Evolutionary conservation across 1,284 basidiomycete species (phyloP), one percentile per base, ranked within the genome.

Genomic region (Inonotus hispidus): DNA sequence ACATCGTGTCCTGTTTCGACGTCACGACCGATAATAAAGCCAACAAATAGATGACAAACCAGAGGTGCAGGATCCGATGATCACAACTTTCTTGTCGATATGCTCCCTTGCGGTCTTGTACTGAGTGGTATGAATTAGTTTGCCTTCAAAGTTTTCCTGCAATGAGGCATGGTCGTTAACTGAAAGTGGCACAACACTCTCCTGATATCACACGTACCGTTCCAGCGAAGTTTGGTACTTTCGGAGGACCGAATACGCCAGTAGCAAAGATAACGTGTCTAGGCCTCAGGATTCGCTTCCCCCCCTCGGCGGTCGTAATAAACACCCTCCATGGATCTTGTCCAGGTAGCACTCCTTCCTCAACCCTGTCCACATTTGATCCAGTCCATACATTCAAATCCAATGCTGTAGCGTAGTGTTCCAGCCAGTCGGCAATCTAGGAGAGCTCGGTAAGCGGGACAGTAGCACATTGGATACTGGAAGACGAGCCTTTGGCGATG

Each of bases 301-400:
- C 55, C 1, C 69, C 71, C 29, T 54, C 38, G 35, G 70, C 68
- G n/a, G 69, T 65, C 39, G 65, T 59, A 8, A 75, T 65, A 27
- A 66, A 68, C 11, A 74, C 68, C 25, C 71, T 66, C 75, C 74
- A 77, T 56, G 71, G 66, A n/a, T 69, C 63, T 53, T 67, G 67
- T 1, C 71, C 71, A 7, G 66, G 65, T 1, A 69, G 68, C 27
- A 66, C 66, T 23, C 56, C 39, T 21, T 67, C 64, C 25, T 62
- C 59, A 56, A 71, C 21, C 38, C 53, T 60, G 16, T 62, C 56
- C 6, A 64, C 57, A 2, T 70, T 77, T 0, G 82, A 75, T 5
- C 81, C 79, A 1, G 81, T 83, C 87, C 87, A 89, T 23, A 85
- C 76, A 70, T 85, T 82, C 43, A 88, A 69, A 65, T 89, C 86